phyloP scores from a whole-genome alignment of 1,284 basidiomycete genomes.

The Trametes sp. region DNA sequence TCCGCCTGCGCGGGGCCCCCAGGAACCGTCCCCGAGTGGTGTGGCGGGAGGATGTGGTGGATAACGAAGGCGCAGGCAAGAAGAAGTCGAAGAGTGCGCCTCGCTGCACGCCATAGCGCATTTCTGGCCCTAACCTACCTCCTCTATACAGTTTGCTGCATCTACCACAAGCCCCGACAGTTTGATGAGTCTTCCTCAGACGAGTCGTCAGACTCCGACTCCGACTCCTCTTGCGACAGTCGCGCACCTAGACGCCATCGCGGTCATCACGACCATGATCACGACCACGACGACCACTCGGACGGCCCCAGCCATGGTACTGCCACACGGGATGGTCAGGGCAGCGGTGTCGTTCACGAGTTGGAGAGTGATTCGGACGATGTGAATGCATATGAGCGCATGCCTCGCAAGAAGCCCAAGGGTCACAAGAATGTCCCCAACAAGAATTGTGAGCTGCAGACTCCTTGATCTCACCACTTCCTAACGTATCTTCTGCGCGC shows the following conservation, averaged over 20 bases:
- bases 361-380: constrained; percentile 46
- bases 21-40: constrained; percentile 60
- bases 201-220: constrained; percentile 57
- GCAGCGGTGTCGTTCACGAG: constrained; percentile 43
- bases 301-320: constrained; percentile 34
- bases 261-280: constrained; percentile 35
- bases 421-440: constrained; percentile 50
- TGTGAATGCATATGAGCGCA: constrained; percentile 65
- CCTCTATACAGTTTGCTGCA: constrained; percentile 76
- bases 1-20: constrained; percentile 62
- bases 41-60: constrained; percentile 84
- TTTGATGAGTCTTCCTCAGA: constrained; percentile 86
- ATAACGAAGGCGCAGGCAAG: constrained; percentile 82
- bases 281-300: constrained; percentile 32
- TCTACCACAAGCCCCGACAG: constrained; percentile 80
- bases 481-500: background rate
- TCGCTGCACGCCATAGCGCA: background rate
- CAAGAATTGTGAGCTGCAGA: constrained; percentile 16
- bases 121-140: constrained; percentile 1
- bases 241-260: constrained; percentile 25
- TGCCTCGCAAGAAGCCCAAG: constrained; percentile 47
- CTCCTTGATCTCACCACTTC: no score
- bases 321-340: constrained; percentile 34
- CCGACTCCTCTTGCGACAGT: constrained; percentile 45
- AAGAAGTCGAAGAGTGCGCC: constrained; percentile 87